These are phyloP conservation scores for Macrotyloma uniflorum DNA, from an alignment of 306 rosid genomes.

Conservation along the genomic window DNA sequence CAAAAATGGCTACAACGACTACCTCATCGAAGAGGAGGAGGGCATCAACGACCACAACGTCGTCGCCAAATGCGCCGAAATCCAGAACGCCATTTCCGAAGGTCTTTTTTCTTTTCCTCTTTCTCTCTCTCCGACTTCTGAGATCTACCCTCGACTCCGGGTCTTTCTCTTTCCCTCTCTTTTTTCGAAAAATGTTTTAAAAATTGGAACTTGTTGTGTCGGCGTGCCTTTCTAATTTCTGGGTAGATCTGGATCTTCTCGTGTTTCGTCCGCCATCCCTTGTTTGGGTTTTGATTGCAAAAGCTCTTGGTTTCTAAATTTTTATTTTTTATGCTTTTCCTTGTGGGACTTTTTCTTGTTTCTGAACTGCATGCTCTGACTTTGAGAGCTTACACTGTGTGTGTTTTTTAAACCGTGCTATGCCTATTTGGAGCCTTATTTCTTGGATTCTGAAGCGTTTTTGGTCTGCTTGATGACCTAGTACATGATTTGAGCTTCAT, in stretches of 20 bases:
- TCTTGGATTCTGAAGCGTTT: not conserved
- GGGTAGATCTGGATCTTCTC: slow-evolving; percentile 32
- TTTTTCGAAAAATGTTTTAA: not conserved
- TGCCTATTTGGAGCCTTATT: not conserved
- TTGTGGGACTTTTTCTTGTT: not conserved
- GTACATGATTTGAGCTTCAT: slow-evolving; percentile 28
- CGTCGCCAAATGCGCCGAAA: slow-evolving; percentile 89
- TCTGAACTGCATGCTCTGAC: not conserved
- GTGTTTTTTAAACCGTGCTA: not conserved
- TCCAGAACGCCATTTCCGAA: slow-evolving; percentile 90
- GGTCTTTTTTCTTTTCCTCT: slow-evolving; percentile 43
- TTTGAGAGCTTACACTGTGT: not conserved
- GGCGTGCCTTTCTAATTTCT: slow-evolving; percentile 10
- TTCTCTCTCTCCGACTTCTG: not conserved
- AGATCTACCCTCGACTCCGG: slow-evolving; percentile 21
- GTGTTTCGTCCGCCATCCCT: slow-evolving; percentile 15
- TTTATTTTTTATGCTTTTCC: not conserved
- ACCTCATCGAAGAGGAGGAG: slow-evolving; percentile 90
- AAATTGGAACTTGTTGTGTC: not conserved
- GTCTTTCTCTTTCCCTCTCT: not conserved
- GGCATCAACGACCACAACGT: slow-evolving; percentile 89
- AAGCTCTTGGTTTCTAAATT: slow-evolving; percentile 10
- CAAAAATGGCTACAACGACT: slow-evolving; percentile 75
- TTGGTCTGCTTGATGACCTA: slow-evolving; percentile 19
- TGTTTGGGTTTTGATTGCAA: not conserved